Conservation (phyloP, 768 basidiomycete species). For the Vararia minispora region DNA sequence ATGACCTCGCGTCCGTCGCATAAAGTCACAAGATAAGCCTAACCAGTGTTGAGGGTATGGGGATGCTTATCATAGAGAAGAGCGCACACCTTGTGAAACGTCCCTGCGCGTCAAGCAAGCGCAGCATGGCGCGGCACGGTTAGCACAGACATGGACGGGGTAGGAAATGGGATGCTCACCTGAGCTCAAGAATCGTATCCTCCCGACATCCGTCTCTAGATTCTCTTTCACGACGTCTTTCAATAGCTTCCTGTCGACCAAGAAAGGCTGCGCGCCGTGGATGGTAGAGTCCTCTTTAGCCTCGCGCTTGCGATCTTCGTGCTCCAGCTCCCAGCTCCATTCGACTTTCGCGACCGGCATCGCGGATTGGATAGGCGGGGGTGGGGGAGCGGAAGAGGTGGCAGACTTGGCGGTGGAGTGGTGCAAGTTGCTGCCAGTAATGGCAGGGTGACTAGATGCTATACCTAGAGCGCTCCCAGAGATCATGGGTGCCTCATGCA, state of each 20-base stretch:
- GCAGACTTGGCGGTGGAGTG: neutral
- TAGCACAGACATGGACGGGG: constrained; percentile 11
- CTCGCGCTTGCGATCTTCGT: constrained; percentile 57
- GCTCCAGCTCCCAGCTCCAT: constrained; percentile 69
- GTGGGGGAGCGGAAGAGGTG: constrained; percentile 1
- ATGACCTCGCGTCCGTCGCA: constrained; percentile 51
- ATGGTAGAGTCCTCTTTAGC: constrained; percentile 49
- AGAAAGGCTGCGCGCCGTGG: constrained; percentile 56
- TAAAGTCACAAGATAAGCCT: constrained; percentile 74
- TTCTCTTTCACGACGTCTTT: constrained; percentile 72
- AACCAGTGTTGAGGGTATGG: constrained; percentile 2
- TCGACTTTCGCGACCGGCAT: constrained; percentile 22
- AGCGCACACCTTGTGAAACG: constrained; percentile 66
- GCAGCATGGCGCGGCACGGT: neutral
- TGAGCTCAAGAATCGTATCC: constrained; percentile 64
- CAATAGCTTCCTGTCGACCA: constrained; percentile 63
- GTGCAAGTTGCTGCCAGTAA: too few relatives aligned
- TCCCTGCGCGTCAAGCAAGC: constrained; percentile 33
- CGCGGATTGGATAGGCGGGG: neutral
- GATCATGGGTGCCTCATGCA: too few relatives aligned
- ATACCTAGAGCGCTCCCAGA: too few relatives aligned
- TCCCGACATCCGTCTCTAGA: constrained; percentile 50
- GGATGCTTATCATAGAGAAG: constrained; percentile 8
- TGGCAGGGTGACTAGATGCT: too few relatives aligned
- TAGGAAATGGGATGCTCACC: constrained; percentile 31